These are phyloP conservation scores for Sugiyamaella valdiviana DNA, from an alignment of 805 yeast genomes.

Conservation along the genomic window DNA sequence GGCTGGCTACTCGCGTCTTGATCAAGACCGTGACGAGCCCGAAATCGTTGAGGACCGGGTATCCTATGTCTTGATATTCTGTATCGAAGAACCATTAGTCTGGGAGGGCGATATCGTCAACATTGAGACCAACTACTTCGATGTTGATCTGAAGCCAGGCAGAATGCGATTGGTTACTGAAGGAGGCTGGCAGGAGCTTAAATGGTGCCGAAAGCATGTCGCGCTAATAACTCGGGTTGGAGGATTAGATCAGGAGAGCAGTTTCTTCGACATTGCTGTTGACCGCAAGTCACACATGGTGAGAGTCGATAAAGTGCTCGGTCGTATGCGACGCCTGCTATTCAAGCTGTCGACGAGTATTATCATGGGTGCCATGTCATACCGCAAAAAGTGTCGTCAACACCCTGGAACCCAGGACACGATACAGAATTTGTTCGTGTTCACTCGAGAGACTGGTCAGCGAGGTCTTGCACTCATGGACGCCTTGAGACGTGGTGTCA, in stretches of 20 bases:
- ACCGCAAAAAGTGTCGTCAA: constrained; percentile 46
- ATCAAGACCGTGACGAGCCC: constrained; percentile 17
- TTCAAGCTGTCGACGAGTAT: constrained; percentile 62
- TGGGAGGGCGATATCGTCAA: constrained; percentile 82
- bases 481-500: constrained; percentile 55
- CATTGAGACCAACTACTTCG: constrained; percentile 32
- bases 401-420: constrained; percentile 63
- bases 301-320: constrained; percentile 66
- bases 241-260: constrained; percentile 36
- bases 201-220: constrained; percentile 50
- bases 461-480: constrained; percentile 62
- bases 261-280: constrained; percentile 37
- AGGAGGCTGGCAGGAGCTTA: constrained; percentile 57
- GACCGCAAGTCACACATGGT: constrained; percentile 67
- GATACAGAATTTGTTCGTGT: constrained; percentile 65
- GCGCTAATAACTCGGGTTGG: constrained; percentile 44
- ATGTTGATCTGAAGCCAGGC: constrained; percentile 58
- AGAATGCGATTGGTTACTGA: constrained; percentile 61
- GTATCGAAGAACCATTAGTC: constrained; percentile 76
- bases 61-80: constrained; percentile 68
- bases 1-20: constrained; percentile 31
- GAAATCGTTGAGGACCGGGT: constrained; percentile 34
- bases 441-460: constrained; percentile 75
- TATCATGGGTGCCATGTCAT: constrained; percentile 51
- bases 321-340: constrained; percentile 56